Evolutionary conservation across 768 basidiomycete species (phyloP).

Genomic region (Fistulinella prunicolor): DNA sequence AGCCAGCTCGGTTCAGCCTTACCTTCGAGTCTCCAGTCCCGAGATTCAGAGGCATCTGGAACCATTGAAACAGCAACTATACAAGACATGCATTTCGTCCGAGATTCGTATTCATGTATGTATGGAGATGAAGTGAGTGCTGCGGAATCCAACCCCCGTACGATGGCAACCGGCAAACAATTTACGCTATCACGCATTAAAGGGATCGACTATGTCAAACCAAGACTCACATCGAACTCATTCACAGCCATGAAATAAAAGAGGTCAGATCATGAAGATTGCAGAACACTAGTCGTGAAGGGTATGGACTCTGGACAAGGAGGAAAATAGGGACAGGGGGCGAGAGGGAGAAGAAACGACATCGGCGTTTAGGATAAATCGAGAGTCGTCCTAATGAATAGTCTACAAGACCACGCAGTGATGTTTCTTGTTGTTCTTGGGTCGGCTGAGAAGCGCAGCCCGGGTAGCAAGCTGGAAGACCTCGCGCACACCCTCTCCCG

Average conservation of each 20-base stretch:
- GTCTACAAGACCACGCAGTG: slow-evolving; percentile 45
- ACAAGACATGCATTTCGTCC: too few species aligned
- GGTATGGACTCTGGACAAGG: slow-evolving; percentile 32
- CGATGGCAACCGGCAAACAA: slow-evolving; percentile 18
- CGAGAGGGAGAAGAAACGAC: slow-evolving; percentile 17
- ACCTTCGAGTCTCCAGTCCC: too few species aligned
- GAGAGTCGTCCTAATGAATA: slow-evolving; percentile 22
- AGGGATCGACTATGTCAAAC: slow-evolving; percentile 1
- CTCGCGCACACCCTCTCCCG: slow-evolving; percentile 95
- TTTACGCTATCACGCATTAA: slow-evolving; percentile 6
- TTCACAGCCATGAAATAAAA: slow-evolving; percentile 21
- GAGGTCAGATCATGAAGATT: slow-evolving; percentile 38
- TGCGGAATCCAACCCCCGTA: slow-evolving; percentile 9
- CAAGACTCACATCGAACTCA: neutral
- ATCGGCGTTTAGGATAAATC: slow-evolving; percentile 22
- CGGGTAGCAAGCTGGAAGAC: slow-evolving; percentile 98
- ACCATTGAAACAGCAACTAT: too few species aligned
- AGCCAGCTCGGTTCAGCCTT: too few species aligned
- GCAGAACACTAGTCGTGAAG: slow-evolving; percentile 38
- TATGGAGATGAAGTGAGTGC: slow-evolving; percentile 1
- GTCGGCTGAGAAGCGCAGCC: slow-evolving; percentile 73
- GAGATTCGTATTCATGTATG: too few species aligned
- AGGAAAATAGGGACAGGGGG: slow-evolving; percentile 15
- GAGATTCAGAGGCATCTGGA: too few species aligned
- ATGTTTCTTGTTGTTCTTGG: slow-evolving; percentile 42